A percentile compares a stretch with the other conserved stretches of the same genome.
phyloP scores from a whole-genome alignment of 495 filamentous ascomycete species.

The Penicillium lagena region DNA sequence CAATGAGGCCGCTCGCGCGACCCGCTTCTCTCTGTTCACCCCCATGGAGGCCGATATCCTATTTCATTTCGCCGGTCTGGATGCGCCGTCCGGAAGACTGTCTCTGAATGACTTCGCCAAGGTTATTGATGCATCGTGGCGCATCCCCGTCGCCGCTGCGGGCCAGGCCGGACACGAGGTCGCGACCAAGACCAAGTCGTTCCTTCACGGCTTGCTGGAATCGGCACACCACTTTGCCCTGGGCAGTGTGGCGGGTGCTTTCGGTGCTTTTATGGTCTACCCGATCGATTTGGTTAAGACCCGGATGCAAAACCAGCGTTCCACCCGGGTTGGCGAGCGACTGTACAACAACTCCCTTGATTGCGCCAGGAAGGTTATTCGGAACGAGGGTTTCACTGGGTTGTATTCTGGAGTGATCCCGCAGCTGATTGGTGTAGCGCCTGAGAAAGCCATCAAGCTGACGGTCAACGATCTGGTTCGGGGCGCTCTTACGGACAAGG shows the following conservation, averaged over 20 bases:
- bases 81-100: conserved; percentile 81
- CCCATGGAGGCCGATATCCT: conserved; percentile 99
- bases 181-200: conserved; percentile 42
- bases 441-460: conserved; percentile 98
- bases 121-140: conserved; percentile 91
- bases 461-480: conserved; percentile 94
- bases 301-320: conserved; percentile 94
- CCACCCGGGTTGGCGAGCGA: conserved; percentile 69
- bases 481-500: conserved; percentile 65
- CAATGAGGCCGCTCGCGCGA: conserved; percentile 84
- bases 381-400: conserved; percentile 83
- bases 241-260: conserved; percentile 86
- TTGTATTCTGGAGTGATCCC: conserved; percentile 92
- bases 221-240: conserved; percentile 86
- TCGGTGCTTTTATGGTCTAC: conserved; percentile 98
- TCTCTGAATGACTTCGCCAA: conserved; percentile 81
- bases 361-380: conserved; percentile 85
- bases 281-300: conserved; percentile 99
- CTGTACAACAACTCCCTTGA: conserved; percentile 96
- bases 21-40: conserved; percentile 89
- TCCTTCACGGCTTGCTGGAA: conserved; percentile 61
- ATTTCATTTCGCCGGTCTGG: conserved; percentile 94
- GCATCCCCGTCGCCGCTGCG: conserved; percentile 45
- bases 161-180: conserved; percentile 35
- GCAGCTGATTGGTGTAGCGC: conserved; percentile 92